phyloP scores from a whole-genome alignment of 2,329 filamentous ascomycete genomes.

The Neophaeococcomyces mojaviensis region DNA sequence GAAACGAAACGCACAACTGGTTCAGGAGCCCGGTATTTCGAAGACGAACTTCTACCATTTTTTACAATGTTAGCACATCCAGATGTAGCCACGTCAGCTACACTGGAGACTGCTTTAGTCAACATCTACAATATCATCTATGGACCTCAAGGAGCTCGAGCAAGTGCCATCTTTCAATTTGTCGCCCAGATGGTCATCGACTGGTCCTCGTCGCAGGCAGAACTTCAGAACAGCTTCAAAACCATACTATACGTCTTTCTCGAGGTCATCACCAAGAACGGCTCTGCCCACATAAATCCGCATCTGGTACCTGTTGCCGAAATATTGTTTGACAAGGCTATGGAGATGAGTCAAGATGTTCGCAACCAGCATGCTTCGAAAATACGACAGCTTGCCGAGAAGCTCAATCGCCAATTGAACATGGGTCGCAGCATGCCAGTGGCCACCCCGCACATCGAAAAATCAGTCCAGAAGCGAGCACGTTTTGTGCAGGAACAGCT shows the following conservation, averaged over 20 bases:
- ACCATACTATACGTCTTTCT: not conserved
- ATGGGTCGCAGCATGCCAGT: not conserved
- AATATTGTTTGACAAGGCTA: not conserved
- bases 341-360: not conserved
- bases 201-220: not conserved
- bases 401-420: not conserved
- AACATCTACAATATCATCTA: not conserved
- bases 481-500: constrained; percentile 3
- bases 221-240: not conserved
- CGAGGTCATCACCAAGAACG: not conserved
- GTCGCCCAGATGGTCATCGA: not conserved
- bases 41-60: not conserved
- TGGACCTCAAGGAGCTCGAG: not conserved
- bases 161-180: not conserved
- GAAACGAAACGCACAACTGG: not conserved
- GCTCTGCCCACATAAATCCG: not conserved
- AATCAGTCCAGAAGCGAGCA: not conserved
- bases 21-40: not conserved
- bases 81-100: not conserved
- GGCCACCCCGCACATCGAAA: not conserved
- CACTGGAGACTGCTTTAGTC: not conserved
- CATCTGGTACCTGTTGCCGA: not conserved
- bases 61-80: not conserved
- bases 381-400: not conserved
- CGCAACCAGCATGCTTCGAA: not conserved